phyloP scores from a whole-genome alignment of 257 asterid species.

The Ligustrum vulgare region DNA sequence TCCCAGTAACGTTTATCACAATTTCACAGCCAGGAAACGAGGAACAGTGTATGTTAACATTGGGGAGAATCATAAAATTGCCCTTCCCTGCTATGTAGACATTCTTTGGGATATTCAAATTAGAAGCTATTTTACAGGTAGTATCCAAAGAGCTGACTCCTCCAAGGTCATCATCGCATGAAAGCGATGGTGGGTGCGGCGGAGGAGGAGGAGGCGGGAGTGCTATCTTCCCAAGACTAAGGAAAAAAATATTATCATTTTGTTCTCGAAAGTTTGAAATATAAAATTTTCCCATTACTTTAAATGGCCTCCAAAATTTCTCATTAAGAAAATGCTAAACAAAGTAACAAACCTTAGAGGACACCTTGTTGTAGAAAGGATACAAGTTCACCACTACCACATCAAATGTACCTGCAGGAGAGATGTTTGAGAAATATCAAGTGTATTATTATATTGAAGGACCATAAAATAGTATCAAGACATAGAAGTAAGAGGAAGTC shows the following conservation, averaged over 20 bases:
- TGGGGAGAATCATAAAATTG: constrained; percentile 68
- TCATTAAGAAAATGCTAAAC: constrained; percentile 2
- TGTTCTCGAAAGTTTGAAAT: neutral
- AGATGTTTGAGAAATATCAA: too few species aligned
- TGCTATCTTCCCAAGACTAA: neutral
- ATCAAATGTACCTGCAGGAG: too few species aligned
- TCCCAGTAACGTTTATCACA: constrained; percentile 69
- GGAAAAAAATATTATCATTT: neutral
- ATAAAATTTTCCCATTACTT: neutral
- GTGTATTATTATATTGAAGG: too few species aligned
- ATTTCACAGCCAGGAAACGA: constrained; percentile 76
- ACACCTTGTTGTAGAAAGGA: constrained; percentile 87
- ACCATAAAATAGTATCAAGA: too few species aligned
- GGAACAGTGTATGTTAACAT: constrained; percentile 63
- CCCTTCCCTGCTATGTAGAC: constrained; percentile 94
- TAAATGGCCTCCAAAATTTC: too few species aligned
- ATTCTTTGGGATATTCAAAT: constrained; percentile 58
- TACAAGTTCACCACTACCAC: constrained; percentile 93
- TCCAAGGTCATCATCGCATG: constrained; percentile 86
- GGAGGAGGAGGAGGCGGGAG: constrained; percentile 99
- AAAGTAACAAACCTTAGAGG: constrained; percentile 64
- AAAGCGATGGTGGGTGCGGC: constrained; percentile 90
- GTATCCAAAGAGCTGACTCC: constrained; percentile 92
- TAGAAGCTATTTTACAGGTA: constrained; percentile 72
- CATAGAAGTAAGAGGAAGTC: too few species aligned